phyloP scores from a whole-genome alignment of 2,329 filamentous ascomycete genomes.

The Diaporthe citri region DNA sequence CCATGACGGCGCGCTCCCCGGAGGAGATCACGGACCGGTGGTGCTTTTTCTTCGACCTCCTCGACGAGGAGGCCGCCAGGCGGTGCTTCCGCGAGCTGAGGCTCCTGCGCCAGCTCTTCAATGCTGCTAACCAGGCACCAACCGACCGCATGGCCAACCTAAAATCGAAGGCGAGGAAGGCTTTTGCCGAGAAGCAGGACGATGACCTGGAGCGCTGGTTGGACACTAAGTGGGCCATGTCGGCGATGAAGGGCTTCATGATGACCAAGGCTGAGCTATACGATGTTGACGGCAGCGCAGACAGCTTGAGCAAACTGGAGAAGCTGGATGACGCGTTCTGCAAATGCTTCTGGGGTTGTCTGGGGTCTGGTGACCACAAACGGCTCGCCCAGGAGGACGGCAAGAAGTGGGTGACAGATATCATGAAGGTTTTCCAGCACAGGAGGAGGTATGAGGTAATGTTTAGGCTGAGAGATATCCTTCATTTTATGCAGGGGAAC shows the following conservation, averaged over 20 bases:
- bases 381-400: slow-evolving; percentile 31
- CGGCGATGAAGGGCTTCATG: slow-evolving; percentile 35
- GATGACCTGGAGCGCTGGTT: slow-evolving; percentile 33
- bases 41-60: slow-evolving; percentile 36
- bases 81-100: slow-evolving; percentile 35
- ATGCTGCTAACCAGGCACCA: slow-evolving; percentile 25
- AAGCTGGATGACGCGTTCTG: slow-evolving; percentile 36
- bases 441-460: slow-evolving; percentile 31
- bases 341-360: slow-evolving; percentile 33
- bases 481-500: slow-evolving; percentile 35
- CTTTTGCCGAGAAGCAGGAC: slow-evolving; percentile 32
- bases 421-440: slow-evolving; percentile 35
- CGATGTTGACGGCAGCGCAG: slow-evolving; percentile 17
- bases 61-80: slow-evolving; percentile 34
- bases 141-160: slow-evolving; percentile 28
- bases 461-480: slow-evolving; percentile 35
- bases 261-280: slow-evolving; percentile 27
- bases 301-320: slow-evolving; percentile 25
- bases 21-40: slow-evolving; percentile 35
- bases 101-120: slow-evolving; percentile 34
- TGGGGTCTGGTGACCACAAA: slow-evolving; percentile 32
- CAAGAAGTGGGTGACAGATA: slow-evolving; percentile 36
- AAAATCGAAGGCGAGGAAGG: slow-evolving; percentile 35
- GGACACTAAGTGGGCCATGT: slow-evolving; percentile 34
- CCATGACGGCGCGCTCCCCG: slow-evolving; percentile 24